These are phyloP conservation scores for Lasiosphaeria hispida DNA, from an alignment of 495 filamentous ascomycete species.

Conservation along the genomic window DNA sequence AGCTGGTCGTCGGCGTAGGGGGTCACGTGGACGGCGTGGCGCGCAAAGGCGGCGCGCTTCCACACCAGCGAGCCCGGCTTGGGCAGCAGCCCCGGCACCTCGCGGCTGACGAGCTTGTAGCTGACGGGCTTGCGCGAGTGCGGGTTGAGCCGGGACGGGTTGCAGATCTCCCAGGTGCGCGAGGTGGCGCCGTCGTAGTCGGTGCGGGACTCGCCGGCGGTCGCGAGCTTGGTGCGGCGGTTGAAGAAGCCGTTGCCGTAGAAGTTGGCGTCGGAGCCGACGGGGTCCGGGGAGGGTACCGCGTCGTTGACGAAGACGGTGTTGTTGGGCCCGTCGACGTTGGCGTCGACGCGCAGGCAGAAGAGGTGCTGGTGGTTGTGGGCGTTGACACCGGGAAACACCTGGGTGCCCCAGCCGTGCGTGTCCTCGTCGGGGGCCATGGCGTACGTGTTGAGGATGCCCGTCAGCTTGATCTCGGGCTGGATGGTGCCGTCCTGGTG, in stretches of 20 bases:
- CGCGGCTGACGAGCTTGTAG: slow-evolving; percentile 90
- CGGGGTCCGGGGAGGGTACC: slow-evolving; percentile 59
- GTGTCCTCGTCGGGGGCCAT: slow-evolving; percentile 83
- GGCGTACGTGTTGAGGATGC: slow-evolving; percentile 90
- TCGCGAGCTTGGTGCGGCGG: slow-evolving; percentile 80
- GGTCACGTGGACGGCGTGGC: slow-evolving; percentile 90
- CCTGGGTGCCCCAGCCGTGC: slow-evolving; percentile 87
- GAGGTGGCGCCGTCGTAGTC: slow-evolving; percentile 79
- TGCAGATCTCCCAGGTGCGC: slow-evolving; percentile 89
- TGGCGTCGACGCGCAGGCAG: slow-evolving; percentile 85
- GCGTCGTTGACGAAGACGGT: slow-evolving; percentile 84
- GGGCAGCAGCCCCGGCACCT: slow-evolving; percentile 76
- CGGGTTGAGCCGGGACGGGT: slow-evolving; percentile 78
- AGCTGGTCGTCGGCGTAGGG: slow-evolving; percentile 84
- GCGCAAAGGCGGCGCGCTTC: slow-evolving; percentile 90
- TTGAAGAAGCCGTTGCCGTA: slow-evolving; percentile 95
- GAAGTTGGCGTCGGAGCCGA: slow-evolving; percentile 78
- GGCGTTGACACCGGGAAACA: slow-evolving; percentile 57
- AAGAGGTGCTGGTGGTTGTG: slow-evolving; percentile 96
- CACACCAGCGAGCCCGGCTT: slow-evolving; percentile 83
- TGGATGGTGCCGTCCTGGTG: slow-evolving; percentile 92
- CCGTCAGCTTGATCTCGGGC: slow-evolving; percentile 92
- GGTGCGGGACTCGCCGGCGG: slow-evolving; percentile 65
- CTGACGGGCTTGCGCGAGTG: slow-evolving; percentile 82
- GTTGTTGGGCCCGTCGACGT: slow-evolving; percentile 84